Evolutionary conservation across 169 alveolate species (phyloP).

Genomic region (Cyclospora cayetanensis): DNA sequence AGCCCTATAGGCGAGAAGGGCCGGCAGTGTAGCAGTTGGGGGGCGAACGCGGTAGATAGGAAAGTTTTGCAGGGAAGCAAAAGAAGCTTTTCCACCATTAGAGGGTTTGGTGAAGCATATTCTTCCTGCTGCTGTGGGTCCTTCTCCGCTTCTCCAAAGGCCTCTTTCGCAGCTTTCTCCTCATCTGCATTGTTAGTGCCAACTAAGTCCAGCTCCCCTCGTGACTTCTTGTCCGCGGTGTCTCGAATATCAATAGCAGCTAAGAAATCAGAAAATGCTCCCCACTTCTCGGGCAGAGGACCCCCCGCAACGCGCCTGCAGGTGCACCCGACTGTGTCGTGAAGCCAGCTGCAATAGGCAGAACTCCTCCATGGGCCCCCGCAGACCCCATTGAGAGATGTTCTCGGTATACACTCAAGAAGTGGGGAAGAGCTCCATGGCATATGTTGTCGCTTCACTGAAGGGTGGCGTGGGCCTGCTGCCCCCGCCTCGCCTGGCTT

Average conservation of each 20-base stretch:
- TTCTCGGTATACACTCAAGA: background rate
- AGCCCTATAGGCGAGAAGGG: conserved; percentile 42
- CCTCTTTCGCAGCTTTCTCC: background rate
- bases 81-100: conserved; percentile 12
- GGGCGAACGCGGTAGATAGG: conserved; percentile 1
- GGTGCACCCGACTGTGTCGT: conserved; percentile 47
- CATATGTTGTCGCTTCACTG: background rate
- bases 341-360: conserved; percentile 42
- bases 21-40: conserved; percentile 46
- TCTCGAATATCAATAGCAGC: conserved; percentile 3
- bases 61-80: conserved; percentile 57
- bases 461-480: background rate
- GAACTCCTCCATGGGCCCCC: conserved; percentile 52
- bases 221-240: background rate
- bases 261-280: conserved; percentile 20
- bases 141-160: background rate
- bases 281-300: conserved; percentile 49
- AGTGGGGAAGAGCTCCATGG: background rate
- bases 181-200: background rate
- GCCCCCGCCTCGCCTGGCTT: background rate
- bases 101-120: conserved; percentile 10
- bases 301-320: conserved; percentile 60
- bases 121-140: conserved; percentile 12
- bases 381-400: background rate
- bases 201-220: background rate